Evolutionary conservation across 768 basidiomycete genomes (phyloP).

Genomic region (Collybia sp.): DNA sequence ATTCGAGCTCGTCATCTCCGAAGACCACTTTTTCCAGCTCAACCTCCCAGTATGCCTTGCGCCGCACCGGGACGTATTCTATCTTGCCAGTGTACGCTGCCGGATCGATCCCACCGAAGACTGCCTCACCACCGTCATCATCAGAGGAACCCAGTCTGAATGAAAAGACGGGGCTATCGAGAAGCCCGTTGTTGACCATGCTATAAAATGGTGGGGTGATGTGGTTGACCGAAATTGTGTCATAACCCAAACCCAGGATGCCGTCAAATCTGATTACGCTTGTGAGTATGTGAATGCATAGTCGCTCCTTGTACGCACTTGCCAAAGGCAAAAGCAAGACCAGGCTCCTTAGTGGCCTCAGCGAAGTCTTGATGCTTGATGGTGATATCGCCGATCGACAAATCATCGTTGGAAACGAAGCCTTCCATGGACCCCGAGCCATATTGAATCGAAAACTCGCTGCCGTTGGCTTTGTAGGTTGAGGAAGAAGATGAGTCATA

Average conservation of each 20-base stretch:
- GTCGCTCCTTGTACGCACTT: constrained; percentile 48
- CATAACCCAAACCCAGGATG: constrained; percentile 89
- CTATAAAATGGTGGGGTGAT: constrained; percentile 93
- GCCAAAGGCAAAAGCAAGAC: constrained; percentile 95
- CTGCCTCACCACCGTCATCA: constrained; percentile 83
- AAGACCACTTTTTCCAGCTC: constrained; percentile 85
- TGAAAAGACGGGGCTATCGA: constrained; percentile 87
- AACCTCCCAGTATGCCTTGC: constrained; percentile 98
- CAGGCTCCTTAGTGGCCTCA: constrained; percentile 94
- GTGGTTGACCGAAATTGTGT: constrained; percentile 92
- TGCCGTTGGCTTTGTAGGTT: constrained; percentile 86
- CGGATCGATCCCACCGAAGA: constrained; percentile 87
- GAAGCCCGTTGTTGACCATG: constrained; percentile 78
- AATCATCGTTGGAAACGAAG: constrained; percentile 79
- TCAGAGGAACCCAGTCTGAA: constrained; percentile 90
- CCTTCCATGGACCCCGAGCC: constrained; percentile 97
- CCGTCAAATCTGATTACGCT: constrained; percentile 74
- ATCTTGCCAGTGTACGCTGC: constrained; percentile 77
- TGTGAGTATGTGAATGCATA: background rate
- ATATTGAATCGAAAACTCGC: constrained; percentile 87
- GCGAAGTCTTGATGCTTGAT: constrained; percentile 84
- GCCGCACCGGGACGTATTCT: constrained; percentile 83
- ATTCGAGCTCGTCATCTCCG: constrained; percentile 82
- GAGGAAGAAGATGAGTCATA: constrained; percentile 79
- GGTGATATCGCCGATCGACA: constrained; percentile 78